Base-by-base conservation (phyloP, 495 filamentous ascomycete species). In the Penicillium paxilli region DNA sequence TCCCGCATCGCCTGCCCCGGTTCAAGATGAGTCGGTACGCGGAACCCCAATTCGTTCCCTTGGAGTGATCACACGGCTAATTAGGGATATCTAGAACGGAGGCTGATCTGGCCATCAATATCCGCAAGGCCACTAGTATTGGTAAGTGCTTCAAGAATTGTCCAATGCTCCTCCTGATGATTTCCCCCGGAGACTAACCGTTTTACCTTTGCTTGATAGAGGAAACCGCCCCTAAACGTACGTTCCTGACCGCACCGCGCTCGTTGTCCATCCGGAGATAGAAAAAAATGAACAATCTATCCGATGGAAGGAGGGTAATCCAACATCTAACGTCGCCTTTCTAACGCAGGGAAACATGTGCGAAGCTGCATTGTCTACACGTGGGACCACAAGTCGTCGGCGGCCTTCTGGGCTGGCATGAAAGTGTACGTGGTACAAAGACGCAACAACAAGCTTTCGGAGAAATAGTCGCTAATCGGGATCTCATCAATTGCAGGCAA, bases 331-430 rank as follows among this genome's bases (percentile, higher is more conserved):
- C 52, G 16, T 16, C 44, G 22, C 23, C 5, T 45, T 17, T n/a
- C 24, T 24, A 37, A 35, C 33, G 24, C 56, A 87, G 85, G 87
- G 58, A 98, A 98, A 74, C 94, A 98, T 91, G 94, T 98, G 54
- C 88, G 94, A 54, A 91, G 88, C 65, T 96, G 91, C 68, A 98
- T 98, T 69, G 92, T 98, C 38, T 98, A 98, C 69, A 98, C 94
- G 51, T 98, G 94, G 94, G 94, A 98, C 77, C 92, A 98, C 79
- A 97, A 97, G 77, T 95, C 90, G 57, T 96, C 93, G 37, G 80
- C 85, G 61, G 91, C 91, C 63, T 98, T 98, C 76, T 98, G 94
- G 94, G 85, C 89, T 44, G 92, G 91, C 67, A 95, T 98, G 87
- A 98, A 98, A 85, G 94, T 98, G 87, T 94, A 79, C 54, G 88